Percentiles rank a stretch among this genome's conserved stretches.
These are phyloP conservation scores for Acer campestre DNA, from an alignment of 345 rosid genomes.

Conservation along the genomic window DNA sequence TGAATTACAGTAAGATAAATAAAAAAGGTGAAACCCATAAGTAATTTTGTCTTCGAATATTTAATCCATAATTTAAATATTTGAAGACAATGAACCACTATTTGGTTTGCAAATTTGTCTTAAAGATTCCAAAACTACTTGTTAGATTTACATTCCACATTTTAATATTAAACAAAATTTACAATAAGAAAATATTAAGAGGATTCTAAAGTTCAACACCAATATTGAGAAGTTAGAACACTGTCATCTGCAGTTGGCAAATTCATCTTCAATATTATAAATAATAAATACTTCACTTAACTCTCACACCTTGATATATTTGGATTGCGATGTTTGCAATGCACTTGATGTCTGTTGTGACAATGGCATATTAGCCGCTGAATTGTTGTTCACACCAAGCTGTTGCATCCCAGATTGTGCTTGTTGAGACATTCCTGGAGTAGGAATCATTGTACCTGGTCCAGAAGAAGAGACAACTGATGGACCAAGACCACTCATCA, in stretches of 20 bases:
- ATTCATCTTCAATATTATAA: slow-evolving; percentile 12
- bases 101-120: not conserved
- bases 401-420: slow-evolving; percentile 68
- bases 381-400: slow-evolving; percentile 57
- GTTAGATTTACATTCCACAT: not conserved
- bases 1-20: not conserved
- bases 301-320: slow-evolving; percentile 97
- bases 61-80: not conserved
- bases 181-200: not conserved
- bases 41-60: too few relatives aligned
- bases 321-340: slow-evolving; percentile 72
- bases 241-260: not conserved
- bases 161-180: not conserved
- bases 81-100: not conserved
- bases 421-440: slow-evolving; percentile 88
- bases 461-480: slow-evolving; percentile 74
- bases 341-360: slow-evolving; percentile 73
- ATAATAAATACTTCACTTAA: slow-evolving; percentile 38
- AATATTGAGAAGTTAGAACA: not conserved
- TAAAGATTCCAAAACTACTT: not conserved
- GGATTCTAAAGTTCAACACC: not conserved
- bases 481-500: slow-evolving; percentile 73
- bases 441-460: slow-evolving; percentile 78
- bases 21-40: not conserved
- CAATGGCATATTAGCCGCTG: slow-evolving; percentile 69